Evolutionary conservation across 2,329 filamentous ascomycete genomes (phyloP), one percentile per base, ranked within the genome.

Genomic region (Aspergillus arachidicola): DNA sequence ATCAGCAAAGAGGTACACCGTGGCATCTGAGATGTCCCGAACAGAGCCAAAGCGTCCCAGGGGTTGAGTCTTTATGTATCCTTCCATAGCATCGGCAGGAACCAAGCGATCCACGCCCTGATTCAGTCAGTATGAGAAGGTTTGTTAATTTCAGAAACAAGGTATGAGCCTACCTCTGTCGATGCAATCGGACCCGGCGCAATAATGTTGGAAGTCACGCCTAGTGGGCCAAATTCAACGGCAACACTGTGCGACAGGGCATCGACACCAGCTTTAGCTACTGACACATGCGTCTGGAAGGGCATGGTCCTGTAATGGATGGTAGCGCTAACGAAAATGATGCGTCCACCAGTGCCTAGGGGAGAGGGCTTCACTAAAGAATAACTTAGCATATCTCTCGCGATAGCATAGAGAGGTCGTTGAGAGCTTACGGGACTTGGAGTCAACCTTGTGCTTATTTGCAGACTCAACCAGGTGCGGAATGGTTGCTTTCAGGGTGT

Each of bases 211-310:
- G 90, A 92, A 1, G 91, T 94, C 36, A 98, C 81, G 16, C 95
- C 95, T 50, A 87, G 86, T 0, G 95, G 95, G 0, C 94, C 94
- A 75, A 95, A 95, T 78, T 99, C 95, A 59, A 99, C 86, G 1
- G 93, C 89, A 0, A 96, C 87, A 6, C 88, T 90, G 59, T 89
- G 86, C 63, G 91, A 90, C 73, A 99, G 86, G 1, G 93, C 89
- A 78, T 99, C 94, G 12, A 99, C 88, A 19, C 90, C 92, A 0
- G 94, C 91, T 80, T 99, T 99, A 62, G 95, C 94, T 1, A 93
- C 93, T 2, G 89, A 85, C n/a, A 94, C 94, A 78, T 98, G 94
- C 2, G 91, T 87, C 78, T 98, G 95, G 69, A 97, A 83, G 0
- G 93, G 90, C 78, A 90, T 87, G 43, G 93, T 93, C 0, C 91